Conservation (phyloP, 805 yeast species). For the Blastobotrys americana region DNA sequence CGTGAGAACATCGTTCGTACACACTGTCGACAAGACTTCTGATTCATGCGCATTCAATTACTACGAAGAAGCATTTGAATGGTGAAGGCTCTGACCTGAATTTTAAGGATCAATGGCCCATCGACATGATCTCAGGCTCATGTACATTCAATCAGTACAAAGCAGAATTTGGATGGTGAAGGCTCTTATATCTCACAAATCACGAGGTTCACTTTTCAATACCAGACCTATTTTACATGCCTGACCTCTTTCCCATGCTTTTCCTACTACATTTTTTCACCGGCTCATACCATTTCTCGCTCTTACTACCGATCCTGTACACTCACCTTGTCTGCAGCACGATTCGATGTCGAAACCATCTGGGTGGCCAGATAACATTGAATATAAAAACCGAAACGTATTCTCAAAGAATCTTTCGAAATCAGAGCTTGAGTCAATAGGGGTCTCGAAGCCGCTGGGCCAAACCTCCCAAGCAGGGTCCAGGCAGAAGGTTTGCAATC, state of each 20-base stretch:
- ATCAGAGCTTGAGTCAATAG: slow-evolving; percentile 11
- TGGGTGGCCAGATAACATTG: slow-evolving; percentile 17
- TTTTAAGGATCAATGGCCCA: no score
- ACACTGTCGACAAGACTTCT: neutral
- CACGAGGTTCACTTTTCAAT: no score
- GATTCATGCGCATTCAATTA: neutral
- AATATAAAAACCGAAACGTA: slow-evolving; percentile 11
- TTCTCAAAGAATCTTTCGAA: slow-evolving; percentile 15
- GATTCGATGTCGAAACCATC: slow-evolving; percentile 12
- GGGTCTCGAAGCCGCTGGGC: slow-evolving; percentile 5
- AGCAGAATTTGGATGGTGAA: neutral
- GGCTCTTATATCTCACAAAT: no score
- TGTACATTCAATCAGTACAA: no score
- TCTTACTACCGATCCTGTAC: neutral
- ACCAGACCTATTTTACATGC: no score
- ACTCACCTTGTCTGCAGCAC: neutral
- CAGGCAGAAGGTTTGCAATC: slow-evolving; percentile 7
- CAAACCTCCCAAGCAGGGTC: no score
- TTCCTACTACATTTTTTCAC: neutral
- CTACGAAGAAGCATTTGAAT: slow-evolving; percentile 3
- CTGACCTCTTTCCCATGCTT: slow-evolving; percentile 5
- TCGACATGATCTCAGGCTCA: no score
- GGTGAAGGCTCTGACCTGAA: no score
- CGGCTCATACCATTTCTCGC: neutral
- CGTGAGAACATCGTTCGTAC: neutral